phyloP scores from a whole-genome alignment of 139 green algal genomes.

The Tetradesmus lagerheimii region DNA sequence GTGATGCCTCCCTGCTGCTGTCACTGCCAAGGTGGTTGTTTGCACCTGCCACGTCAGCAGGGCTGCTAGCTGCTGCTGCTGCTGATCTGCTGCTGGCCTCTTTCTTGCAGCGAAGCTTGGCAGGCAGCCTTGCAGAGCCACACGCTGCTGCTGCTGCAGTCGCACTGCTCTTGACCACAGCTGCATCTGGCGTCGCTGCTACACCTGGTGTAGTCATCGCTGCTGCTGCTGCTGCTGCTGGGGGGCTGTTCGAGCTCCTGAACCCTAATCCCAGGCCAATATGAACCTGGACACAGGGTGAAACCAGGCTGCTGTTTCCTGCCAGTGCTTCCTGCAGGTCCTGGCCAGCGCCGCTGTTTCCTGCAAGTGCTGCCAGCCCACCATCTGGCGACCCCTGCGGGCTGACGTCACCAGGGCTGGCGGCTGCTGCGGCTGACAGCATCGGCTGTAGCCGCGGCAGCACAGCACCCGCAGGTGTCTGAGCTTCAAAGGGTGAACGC shows the following conservation, averaged over 20 bases:
- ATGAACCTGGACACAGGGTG: neutral
- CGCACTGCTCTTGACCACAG: neutral
- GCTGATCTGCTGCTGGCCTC: neutral
- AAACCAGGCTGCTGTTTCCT: neutral
- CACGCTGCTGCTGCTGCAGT: neutral
- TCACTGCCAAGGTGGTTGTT: neutral
- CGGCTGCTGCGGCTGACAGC: neutral
- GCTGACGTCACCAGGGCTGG: neutral
- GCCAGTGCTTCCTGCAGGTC: neutral
- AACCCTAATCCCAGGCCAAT: neutral
- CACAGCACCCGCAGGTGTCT: neutral
- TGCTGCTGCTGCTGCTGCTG: neutral
- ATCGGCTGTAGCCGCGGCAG: neutral
- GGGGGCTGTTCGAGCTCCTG: neutral
- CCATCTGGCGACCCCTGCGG: neutral
- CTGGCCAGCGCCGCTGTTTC: neutral
- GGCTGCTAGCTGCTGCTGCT: neutral
- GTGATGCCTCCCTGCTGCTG: neutral
- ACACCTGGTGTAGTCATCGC: neutral
- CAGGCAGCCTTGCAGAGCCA: neutral
- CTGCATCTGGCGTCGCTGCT: neutral
- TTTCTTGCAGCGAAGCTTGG: conserved; percentile 31
- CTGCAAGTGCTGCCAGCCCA: neutral
- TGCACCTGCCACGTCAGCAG: neutral
- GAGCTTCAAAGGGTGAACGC: neutral